Percentiles rank a stretch among this genome's conserved stretches.
phyloP scores from a whole-genome alignment of 495 filamentous ascomycete species.

The Neurospora sp. region DNA sequence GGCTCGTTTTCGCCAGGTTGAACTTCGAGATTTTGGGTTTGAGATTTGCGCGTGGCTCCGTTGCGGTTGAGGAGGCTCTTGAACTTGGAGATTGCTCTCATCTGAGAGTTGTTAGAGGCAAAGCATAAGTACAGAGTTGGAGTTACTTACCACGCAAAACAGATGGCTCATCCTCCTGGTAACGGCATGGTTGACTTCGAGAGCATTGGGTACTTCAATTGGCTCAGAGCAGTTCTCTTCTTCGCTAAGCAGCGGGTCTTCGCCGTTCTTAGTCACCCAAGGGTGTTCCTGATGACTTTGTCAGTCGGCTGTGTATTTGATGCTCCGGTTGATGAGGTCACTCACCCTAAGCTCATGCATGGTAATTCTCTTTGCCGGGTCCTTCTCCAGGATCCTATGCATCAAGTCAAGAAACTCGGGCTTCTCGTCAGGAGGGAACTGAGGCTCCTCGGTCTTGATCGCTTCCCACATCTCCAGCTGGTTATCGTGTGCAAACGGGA shows the following conservation, averaged over 20 bases:
- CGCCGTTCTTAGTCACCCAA: slow-evolving; percentile 81
- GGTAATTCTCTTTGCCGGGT: slow-evolving; percentile 65
- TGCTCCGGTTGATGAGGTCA: background rate
- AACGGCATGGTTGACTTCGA: slow-evolving; percentile 84
- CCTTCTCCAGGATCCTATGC: slow-evolving; percentile 58
- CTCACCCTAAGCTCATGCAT: slow-evolving; percentile 73
- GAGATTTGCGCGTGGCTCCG: slow-evolving; percentile 14
- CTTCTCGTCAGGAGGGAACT: slow-evolving; percentile 45
- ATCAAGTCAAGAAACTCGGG: slow-evolving; percentile 60
- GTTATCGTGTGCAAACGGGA: slow-evolving; percentile 71
- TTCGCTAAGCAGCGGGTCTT: slow-evolving; percentile 66
- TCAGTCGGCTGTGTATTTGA: background rate
- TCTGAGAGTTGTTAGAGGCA: slow-evolving; percentile 37
- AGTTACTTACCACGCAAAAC: slow-evolving; percentile 62
- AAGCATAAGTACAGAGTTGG: background rate
- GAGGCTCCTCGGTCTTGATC: slow-evolving; percentile 55
- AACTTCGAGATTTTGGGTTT: slow-evolving; percentile 9
- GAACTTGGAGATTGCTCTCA: slow-evolving; percentile 87
- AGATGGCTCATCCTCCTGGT: slow-evolving; percentile 77
- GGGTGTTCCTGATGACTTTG: slow-evolving; percentile 59
- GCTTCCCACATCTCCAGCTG: slow-evolving; percentile 84
- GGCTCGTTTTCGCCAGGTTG: background rate
- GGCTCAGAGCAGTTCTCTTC: slow-evolving; percentile 81
- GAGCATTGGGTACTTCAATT: slow-evolving; percentile 71
- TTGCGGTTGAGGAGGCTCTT: slow-evolving; percentile 40